Conservation (phyloP, 441 rosid genomes). For the Arabidopsis lyrata region DNA sequence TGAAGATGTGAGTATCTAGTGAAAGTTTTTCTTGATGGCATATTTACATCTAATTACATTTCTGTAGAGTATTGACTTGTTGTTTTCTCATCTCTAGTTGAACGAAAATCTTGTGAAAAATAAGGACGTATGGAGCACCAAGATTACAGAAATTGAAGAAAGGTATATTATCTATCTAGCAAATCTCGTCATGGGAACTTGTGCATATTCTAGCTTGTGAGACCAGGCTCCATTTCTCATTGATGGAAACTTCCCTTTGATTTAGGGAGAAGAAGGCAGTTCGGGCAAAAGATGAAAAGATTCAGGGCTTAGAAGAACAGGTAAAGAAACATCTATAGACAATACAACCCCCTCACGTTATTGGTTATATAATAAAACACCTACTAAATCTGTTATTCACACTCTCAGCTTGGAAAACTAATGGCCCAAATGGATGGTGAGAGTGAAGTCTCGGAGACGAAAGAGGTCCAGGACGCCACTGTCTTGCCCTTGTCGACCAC, state of each 20-base stretch:
- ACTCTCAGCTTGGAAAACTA: conserved; percentile 67
- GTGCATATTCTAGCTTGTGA: conserved; percentile 9
- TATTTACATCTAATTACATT: background rate
- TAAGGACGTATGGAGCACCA: conserved; percentile 83
- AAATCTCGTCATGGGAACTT: background rate
- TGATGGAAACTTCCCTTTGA: conserved; percentile 30
- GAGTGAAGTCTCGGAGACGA: conserved; percentile 45
- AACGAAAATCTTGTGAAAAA: conserved; percentile 84
- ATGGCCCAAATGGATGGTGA: conserved; percentile 70
- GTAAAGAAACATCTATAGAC: conserved; percentile 47
- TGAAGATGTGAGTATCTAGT: conserved; percentile 71
- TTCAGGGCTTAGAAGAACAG: conserved; percentile 69
- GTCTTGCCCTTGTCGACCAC: conserved; percentile 43
- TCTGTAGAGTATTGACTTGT: conserved; percentile 14
- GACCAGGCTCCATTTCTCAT: conserved; percentile 1
- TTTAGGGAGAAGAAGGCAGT: conserved; percentile 67
- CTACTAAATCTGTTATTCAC: background rate
- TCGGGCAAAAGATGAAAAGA: conserved; percentile 65
- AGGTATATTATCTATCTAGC: conserved; percentile 58
- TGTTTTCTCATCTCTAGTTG: conserved; percentile 53
- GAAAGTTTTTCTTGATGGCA: background rate
- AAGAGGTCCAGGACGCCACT: conserved; percentile 52
- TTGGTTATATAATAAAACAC: background rate
- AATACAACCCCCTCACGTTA: background rate
- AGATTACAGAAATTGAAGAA: conserved; percentile 70